phyloP scores from a whole-genome alignment of 2,329 filamentous ascomycete genomes.

The Fusarium drepaniforme region DNA sequence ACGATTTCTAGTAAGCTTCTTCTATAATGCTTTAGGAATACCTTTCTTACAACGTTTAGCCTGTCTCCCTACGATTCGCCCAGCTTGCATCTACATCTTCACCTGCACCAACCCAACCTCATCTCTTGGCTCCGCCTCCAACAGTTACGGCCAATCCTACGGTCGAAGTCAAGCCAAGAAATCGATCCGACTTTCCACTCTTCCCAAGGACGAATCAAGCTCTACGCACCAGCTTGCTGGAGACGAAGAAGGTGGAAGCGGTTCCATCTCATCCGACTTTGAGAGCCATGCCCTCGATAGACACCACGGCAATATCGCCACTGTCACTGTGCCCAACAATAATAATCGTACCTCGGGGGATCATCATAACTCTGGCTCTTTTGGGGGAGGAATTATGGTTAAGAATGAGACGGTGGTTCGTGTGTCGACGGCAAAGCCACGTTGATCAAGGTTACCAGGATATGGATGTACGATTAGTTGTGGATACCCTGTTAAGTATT shows the following conservation, averaged over 20 bases:
- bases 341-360: background rate
- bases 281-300: conserved; percentile 24
- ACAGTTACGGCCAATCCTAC: conserved; percentile 13
- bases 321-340: conserved; percentile 2
- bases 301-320: conserved; percentile 1
- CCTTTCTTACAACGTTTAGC: background rate
- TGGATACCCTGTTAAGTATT: background rate
- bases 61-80: conserved; percentile 30
- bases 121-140: conserved; percentile 4
- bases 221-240: conserved; percentile 29
- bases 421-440: background rate
- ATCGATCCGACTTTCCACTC: conserved; percentile 12
- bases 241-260: background rate
- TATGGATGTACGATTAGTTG: background rate
- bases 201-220: conserved; percentile 21
- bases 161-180: conserved; percentile 19
- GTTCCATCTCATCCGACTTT: conserved; percentile 17
- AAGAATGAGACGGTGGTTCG: conserved; percentile 31
- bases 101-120: conserved; percentile 4
- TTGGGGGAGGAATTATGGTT: conserved; percentile 24
- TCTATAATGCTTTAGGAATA: background rate
- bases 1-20: conserved; percentile 21
- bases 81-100: conserved; percentile 25
- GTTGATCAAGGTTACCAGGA: background rate
- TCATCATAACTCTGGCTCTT: background rate